Evolutionary conservation across 148 eudicot genomes (phyloP).

Genomic region (Pharnaceum exiguum): DNA sequence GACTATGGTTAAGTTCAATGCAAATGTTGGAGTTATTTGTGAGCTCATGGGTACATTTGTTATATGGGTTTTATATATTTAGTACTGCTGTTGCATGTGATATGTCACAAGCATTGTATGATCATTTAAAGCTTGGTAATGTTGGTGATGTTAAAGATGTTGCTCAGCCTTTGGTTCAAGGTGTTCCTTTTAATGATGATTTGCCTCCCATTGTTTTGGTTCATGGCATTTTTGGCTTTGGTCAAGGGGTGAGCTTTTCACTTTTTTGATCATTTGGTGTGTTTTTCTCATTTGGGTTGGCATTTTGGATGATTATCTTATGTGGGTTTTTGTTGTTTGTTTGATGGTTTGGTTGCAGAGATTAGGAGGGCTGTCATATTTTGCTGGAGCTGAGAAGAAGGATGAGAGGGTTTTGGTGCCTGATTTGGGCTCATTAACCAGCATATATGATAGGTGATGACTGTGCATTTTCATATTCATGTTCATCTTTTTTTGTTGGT

Average conservation of each 20-base stretch:
- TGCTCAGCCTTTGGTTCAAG: neutral
- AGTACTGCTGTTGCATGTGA: conserved; percentile 77
- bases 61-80: conserved; percentile 80
- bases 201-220: conserved; percentile 90
- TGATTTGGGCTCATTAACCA: conserved; percentile 89
- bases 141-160: conserved; percentile 32
- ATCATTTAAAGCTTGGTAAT: conserved; percentile 36
- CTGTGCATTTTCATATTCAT: neutral
- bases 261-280: neutral
- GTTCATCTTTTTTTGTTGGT: neutral
- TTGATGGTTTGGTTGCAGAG: conserved; percentile 38
- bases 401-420: conserved; percentile 94
- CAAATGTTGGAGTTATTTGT: conserved; percentile 69
- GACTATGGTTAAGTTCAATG: conserved; percentile 50
- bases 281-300: neutral
- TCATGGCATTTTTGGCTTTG: conserved; percentile 94
- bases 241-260: conserved; percentile 70
- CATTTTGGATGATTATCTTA: neutral
- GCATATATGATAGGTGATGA: conserved; percentile 80
- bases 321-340: conserved; percentile 9
- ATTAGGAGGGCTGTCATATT: conserved; percentile 80
- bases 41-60: conserved; percentile 75
- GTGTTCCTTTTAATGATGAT: conserved; percentile 35
- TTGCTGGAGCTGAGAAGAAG: conserved; percentile 94
- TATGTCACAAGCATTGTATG: conserved; percentile 58